These are phyloP conservation scores for Leishmania martiniquensis DNA, from an alignment of 208 protist genomes.

Conservation along the genomic window DNA sequence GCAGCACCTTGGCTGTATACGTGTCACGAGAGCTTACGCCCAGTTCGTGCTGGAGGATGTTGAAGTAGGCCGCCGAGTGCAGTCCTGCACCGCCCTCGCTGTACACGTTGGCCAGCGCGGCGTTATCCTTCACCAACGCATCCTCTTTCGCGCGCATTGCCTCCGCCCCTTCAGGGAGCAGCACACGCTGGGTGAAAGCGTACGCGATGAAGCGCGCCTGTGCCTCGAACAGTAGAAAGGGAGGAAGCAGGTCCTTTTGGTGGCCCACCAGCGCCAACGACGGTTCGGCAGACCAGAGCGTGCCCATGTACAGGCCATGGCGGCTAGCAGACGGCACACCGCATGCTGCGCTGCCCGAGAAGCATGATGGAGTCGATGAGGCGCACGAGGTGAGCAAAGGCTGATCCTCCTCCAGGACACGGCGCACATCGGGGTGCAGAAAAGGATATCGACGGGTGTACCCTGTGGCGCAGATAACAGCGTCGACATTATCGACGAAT, in stretches of 20 bases:
- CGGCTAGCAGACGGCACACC: neutral
- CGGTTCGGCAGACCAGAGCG: slow-evolving; percentile 53
- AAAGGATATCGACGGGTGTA: slow-evolving; percentile 81
- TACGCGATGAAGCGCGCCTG: slow-evolving; percentile 84
- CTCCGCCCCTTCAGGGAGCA: slow-evolving; percentile 38
- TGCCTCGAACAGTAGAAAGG: slow-evolving; percentile 85
- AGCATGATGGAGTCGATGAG: neutral
- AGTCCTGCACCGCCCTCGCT: slow-evolving; percentile 52
- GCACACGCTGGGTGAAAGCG: slow-evolving; percentile 71
- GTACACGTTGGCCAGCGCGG: slow-evolving; percentile 46
- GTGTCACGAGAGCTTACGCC: slow-evolving; percentile 78
- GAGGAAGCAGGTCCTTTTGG: slow-evolving; percentile 78
- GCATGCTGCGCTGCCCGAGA: neutral
- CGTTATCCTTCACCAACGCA: slow-evolving; percentile 41
- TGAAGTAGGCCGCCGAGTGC: slow-evolving; percentile 85
- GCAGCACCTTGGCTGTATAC: slow-evolving; percentile 66
- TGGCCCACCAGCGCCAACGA: slow-evolving; percentile 83
- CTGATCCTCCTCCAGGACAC: slow-evolving; percentile 54
- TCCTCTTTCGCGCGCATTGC: slow-evolving; percentile 39
- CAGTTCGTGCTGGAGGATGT: slow-evolving; percentile 80
- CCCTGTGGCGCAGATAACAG: slow-evolving; percentile 82
- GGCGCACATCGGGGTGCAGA: slow-evolving; percentile 63
- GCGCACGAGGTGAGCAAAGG: slow-evolving; percentile 14
- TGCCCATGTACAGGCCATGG: slow-evolving; percentile 79
- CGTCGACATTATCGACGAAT: slow-evolving; percentile 79